phyloP scores from a whole-genome alignment of 2,329 filamentous ascomycete genomes.

The Didymella keratinophila region DNA sequence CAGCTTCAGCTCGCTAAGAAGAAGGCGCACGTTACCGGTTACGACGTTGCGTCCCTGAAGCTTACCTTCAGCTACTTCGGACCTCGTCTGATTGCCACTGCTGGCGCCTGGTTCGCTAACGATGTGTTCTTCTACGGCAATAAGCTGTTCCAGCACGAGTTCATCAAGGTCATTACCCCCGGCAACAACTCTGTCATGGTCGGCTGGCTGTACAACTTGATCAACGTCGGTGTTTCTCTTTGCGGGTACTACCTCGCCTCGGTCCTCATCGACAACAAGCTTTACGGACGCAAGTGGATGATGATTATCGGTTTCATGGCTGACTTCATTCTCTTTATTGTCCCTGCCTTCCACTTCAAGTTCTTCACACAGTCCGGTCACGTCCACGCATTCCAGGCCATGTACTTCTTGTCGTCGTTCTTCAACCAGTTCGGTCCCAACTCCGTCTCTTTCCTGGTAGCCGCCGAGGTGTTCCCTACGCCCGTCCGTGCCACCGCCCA shows the following conservation, averaged over 20 bases:
- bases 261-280: constrained; percentile 91
- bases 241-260: constrained; percentile 90
- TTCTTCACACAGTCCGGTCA: constrained; percentile 78
- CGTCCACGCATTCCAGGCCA: constrained; percentile 91
- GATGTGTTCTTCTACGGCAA: constrained; percentile 99
- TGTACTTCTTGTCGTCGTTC: constrained; percentile 98
- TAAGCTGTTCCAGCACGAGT: constrained; percentile 94
- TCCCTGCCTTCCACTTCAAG: constrained; percentile 86
- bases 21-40: constrained; percentile 86
- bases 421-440: constrained; percentile 99
- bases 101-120: constrained; percentile 92
- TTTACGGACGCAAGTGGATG: constrained; percentile 96
- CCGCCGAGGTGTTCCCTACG: constrained; percentile 95
- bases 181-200: constrained; percentile 77
- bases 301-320: constrained; percentile 92
- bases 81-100: constrained; percentile 83
- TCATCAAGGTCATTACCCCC: constrained; percentile 82
- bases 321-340: constrained; percentile 91
- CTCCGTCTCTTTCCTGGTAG: constrained; percentile 93
- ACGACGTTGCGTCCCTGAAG: constrained; percentile 83
- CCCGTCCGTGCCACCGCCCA: constrained; percentile 92
- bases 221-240: constrained; percentile 88
- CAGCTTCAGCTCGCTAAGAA: constrained; percentile 84
- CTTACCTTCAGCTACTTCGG: constrained; percentile 85
- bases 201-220: constrained; percentile 89